Evolutionary conservation across 1,139 yeast genomes (phyloP).

Genomic region (Arxiozyma bovina): DNA sequence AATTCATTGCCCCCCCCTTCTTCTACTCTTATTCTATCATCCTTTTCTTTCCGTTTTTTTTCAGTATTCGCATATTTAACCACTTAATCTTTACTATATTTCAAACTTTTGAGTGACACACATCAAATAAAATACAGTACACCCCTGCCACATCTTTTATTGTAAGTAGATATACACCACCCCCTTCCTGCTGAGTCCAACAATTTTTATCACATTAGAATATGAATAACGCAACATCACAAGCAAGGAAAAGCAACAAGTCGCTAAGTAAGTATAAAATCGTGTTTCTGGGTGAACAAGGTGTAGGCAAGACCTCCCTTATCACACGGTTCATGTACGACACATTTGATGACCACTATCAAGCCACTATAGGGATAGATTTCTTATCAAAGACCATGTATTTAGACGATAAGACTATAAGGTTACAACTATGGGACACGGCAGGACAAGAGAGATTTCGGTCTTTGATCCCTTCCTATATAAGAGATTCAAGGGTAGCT

Average conservation of each 20-base stretch:
- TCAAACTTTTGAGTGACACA: too few species aligned
- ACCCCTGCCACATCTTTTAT: too few species aligned
- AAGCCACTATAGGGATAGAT: constrained; percentile 94
- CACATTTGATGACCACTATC: constrained; percentile 89
- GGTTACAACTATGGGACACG: constrained; percentile 91
- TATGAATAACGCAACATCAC: not conserved
- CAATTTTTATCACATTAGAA: not conserved
- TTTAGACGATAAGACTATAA: constrained; percentile 62
- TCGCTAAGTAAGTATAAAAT: constrained; percentile 68
- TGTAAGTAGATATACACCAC: too few species aligned
- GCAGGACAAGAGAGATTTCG: constrained; percentile 99
- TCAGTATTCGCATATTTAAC: too few species aligned
- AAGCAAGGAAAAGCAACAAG: constrained; percentile 14
- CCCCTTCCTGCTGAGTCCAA: too few species aligned
- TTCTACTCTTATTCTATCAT: too few species aligned
- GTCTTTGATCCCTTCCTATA: constrained; percentile 87
- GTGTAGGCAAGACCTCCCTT: constrained; percentile 91
- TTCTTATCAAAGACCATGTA: constrained; percentile 84
- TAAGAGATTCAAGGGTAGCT: constrained; percentile 94
- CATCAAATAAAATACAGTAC: too few species aligned
- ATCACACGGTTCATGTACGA: constrained; percentile 96
- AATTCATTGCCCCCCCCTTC: too few species aligned
- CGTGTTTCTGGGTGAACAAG: constrained; percentile 95
- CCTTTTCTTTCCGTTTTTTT: too few species aligned
- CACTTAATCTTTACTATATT: too few species aligned